A percentile compares a stretch with the other conserved stretches of the same genome.
These are phyloP conservation scores for Lunularia cruciata DNA, from an alignment of 225 moss, liverwort and hornwort genomes.

Conservation along the genomic window DNA sequence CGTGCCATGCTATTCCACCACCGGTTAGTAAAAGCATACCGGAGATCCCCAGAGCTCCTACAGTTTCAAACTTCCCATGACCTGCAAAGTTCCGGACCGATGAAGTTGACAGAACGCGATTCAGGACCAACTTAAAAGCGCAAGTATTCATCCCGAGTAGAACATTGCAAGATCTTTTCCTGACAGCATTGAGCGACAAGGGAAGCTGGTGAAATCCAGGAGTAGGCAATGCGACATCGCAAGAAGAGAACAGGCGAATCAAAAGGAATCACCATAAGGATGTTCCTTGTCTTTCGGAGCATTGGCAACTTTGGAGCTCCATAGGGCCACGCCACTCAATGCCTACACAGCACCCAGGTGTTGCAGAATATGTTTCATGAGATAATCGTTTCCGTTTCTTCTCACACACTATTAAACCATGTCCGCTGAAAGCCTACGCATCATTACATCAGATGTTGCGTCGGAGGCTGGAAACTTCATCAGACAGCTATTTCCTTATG, in stretches of 20 bases:
- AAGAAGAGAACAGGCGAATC: background rate
- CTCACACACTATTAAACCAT: no score
- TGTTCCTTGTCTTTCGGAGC: conserved; percentile 89
- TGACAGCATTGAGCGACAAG: background rate
- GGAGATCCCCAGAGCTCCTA: conserved; percentile 85
- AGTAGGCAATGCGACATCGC: background rate
- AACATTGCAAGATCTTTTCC: background rate
- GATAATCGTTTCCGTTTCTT: no score
- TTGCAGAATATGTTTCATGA: no score
- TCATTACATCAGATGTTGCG: no score
- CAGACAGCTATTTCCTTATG: no score
- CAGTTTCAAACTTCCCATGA: conserved; percentile 91
- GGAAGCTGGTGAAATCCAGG: background rate
- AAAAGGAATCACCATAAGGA: conserved; percentile 70
- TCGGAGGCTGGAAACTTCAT: no score
- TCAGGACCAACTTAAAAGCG: background rate
- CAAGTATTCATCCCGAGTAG: background rate
- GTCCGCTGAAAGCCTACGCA: no score
- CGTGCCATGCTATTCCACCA: conserved; percentile 95
- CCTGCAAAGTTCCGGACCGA: conserved; percentile 45
- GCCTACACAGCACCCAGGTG: conserved; percentile 43
- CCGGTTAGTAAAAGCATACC: conserved; percentile 78
- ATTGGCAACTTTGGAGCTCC: conserved; percentile 82
- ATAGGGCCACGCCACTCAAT: conserved; percentile 83
- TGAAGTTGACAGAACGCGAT: background rate